Base-by-base conservation (phyloP, 176 grass and related monocot genomes). In the Lolium multiflorum region DNA sequence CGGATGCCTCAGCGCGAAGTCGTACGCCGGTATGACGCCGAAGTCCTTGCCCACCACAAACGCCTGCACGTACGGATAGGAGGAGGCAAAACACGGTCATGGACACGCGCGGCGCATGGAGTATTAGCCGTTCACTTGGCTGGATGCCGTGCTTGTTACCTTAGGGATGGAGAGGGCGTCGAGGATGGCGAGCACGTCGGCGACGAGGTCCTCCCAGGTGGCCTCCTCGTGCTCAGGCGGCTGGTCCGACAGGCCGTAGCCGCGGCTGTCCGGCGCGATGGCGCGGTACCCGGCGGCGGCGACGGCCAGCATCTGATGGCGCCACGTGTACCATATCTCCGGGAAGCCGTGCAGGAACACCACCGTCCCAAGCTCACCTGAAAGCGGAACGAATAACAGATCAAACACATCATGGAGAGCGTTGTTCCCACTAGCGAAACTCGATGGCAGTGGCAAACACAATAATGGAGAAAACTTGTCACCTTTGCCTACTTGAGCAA, bases 241-340 rank as follows among this genome's bases (percentile, higher is more conserved):
- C 83, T 86, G 89, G 64, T 76, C 86, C 0, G 92, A 93, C 9
- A 93, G 88, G 0, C 92, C 92, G 67, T 93, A 93, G 15, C 92
- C 88, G 28, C 92, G 88, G 78, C 83, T 55, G 66, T 90, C 88
- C 13, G 88, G 92, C 67, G 92, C 86, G 58, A 93, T 22, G 78
- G 92, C 92, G 58, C 86, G 89, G 88, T 88, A 90, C 43, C 92
- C 88, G 11, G 88, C 88, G 2, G 73, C 86, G 56, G 92, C 88
- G 14, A 44, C 92, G 9, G 83, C 92, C 21, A 86, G 68, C 92
- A 93, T 91, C 78, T 93, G 92, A 58, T 93, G 83, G 31, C 92
- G 87, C 89, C 92, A 93, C 12, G 89, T n/a, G 83, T 93, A 89
- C 89, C 92, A 93, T 77, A 91, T 93, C 83, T 93, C 92, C 56